Evolutionary conservation across 2,329 filamentous ascomycete species (phyloP), one percentile per base, ranked within the genome.

Genomic region (Ceratocystis eucalypticola): DNA sequence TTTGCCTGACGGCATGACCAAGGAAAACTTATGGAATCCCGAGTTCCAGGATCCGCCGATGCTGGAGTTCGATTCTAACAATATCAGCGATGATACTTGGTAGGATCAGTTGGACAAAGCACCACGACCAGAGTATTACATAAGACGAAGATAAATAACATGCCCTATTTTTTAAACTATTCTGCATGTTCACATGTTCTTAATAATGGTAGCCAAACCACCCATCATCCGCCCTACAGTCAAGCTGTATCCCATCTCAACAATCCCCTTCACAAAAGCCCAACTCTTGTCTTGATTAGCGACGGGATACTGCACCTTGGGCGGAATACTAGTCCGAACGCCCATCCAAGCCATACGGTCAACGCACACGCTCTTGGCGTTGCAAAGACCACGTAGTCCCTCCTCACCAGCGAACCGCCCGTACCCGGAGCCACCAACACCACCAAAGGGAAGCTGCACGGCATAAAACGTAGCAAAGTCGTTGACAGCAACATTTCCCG

Each of bases 401-500:
- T 99, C 94, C 70, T 89, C 86, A 28, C 91, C 94, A 0, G 91
- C 93, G 76, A 99, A 99, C 2, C 93, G 82, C 1, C 94, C 94
- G 74, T 97, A 97, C 0, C 89, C 94, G 28, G 89, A 95, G 0
- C 91, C 93, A 67, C 84, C 85, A n/a, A 89, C 85, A 65, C 92
- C 94, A 46, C 94, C 94, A 75, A 99, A 99, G 0, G 94, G 94
- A 48, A 99, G 78, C 76, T 96, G 91, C 6, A 96, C 92, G 64
- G 93, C 91, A 74, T 99, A 99, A 75, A 86, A 96, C 33, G 86
- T 88, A 22, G 87, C 94, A 73, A 99, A 99, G 77, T 99, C 94
- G 74, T 99, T 99, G 71, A 99, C 84, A 28, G 91, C 86, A 0
- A 97, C 89, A 88, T 96, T 96, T 57, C 94, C 94, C 0, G 88